These are phyloP conservation scores for Tylopilus orsonianus DNA, from an alignment of 1,284 basidiomycete genomes.

Conservation along the genomic window DNA sequence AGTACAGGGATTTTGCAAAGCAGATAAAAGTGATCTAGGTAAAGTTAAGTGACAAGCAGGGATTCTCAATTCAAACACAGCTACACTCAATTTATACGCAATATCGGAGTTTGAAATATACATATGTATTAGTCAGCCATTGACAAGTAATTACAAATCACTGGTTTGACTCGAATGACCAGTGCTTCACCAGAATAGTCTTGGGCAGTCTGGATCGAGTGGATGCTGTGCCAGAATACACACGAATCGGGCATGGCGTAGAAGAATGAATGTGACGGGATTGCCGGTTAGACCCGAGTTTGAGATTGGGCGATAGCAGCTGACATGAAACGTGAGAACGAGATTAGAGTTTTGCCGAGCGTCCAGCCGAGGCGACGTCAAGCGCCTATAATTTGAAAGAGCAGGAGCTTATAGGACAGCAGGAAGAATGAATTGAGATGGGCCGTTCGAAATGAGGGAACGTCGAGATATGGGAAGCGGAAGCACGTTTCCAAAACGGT, in stretches of 20 bases:
- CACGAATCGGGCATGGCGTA: background rate
- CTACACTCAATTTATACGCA: slow-evolving; percentile 16
- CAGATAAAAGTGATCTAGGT: background rate
- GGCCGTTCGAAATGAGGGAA: background rate
- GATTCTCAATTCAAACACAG: background rate
- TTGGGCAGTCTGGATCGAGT: too few relatives aligned
- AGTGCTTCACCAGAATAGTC: background rate
- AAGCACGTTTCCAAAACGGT: slow-evolving; percentile 24
- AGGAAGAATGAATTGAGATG: background rate
- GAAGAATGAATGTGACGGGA: background rate
- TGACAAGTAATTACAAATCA: slow-evolving; percentile 1
- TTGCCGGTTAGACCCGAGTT: background rate
- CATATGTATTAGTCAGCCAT: slow-evolving; percentile 6
- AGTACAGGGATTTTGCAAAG: background rate
- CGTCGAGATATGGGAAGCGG: background rate
- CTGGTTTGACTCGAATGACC: background rate
- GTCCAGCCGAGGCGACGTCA: background rate
- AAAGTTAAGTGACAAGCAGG: background rate
- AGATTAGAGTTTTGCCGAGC: slow-evolving; percentile 13
- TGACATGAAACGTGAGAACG: slow-evolving; percentile 14
- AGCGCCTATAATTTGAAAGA: slow-evolving; percentile 26
- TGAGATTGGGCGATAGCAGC: too few relatives aligned
- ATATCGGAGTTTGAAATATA: slow-evolving; percentile 21
- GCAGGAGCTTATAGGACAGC: slow-evolving; percentile 12
- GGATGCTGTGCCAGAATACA: too few relatives aligned